Conservation (phyloP, 345 rosid genomes). For the Euphorbia peplus region DNA sequence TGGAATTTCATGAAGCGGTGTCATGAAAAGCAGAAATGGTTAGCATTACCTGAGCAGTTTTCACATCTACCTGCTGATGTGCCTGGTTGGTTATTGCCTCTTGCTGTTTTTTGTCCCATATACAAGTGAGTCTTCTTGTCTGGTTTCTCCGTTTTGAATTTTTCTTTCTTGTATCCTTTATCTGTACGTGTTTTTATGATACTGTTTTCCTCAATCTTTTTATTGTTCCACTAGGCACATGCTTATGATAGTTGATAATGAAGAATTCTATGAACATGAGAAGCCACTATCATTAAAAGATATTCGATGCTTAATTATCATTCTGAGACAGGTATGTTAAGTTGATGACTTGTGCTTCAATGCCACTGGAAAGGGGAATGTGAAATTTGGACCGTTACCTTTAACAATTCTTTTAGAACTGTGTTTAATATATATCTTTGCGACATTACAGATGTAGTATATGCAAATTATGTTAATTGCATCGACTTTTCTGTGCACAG, state of each 20-base stretch:
- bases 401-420: neutral
- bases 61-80: slow-evolving; percentile 72
- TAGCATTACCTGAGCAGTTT: slow-evolving; percentile 52
- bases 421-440: neutral
- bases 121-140: slow-evolving; percentile 66
- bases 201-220: slow-evolving; percentile 10
- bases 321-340: slow-evolving; percentile 74
- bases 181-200: neutral
- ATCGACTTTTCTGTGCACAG: slow-evolving; percentile 34
- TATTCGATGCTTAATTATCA: slow-evolving; percentile 62
- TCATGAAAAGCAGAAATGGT: slow-evolving; percentile 85
- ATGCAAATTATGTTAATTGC: neutral
- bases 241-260: slow-evolving; percentile 94
- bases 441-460: neutral
- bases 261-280: slow-evolving; percentile 95
- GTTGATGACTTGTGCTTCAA: neutral
- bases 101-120: slow-evolving; percentile 94
- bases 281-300: slow-evolving; percentile 84
- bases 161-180: neutral
- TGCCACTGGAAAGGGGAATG: neutral
- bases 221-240: slow-evolving; percentile 70
- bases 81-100: slow-evolving; percentile 93
- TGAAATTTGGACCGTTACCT: slow-evolving; percentile 1
- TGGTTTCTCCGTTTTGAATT: neutral
- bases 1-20: slow-evolving; percentile 91